Conservation (phyloP, 208 protist genomes). For the Crithidia thermophila region DNA sequence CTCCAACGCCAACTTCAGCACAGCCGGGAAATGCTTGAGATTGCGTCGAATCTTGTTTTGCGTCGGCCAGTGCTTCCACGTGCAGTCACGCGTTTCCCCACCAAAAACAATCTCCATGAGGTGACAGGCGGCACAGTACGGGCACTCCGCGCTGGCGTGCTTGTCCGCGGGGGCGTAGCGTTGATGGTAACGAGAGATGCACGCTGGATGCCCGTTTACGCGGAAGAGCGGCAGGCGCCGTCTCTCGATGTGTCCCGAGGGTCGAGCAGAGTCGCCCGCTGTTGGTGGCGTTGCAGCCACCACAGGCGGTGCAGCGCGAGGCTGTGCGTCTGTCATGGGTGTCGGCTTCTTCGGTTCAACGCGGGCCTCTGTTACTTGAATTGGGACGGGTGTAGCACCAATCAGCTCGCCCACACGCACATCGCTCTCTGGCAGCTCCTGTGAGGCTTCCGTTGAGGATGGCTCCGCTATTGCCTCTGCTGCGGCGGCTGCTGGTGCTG, state of each 20-base stretch:
- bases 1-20: constrained; percentile 42
- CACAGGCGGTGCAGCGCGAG: background rate
- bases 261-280: background rate
- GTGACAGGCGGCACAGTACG: constrained; percentile 71
- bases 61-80: constrained; percentile 74
- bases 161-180: constrained; percentile 43
- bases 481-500: too few species aligned
- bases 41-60: constrained; percentile 48
- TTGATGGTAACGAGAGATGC: constrained; percentile 62
- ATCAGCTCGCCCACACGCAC: constrained; percentile 18
- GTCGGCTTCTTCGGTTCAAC: background rate
- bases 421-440: background rate
- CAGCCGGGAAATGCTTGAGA: constrained; percentile 43
- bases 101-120: constrained; percentile 78
- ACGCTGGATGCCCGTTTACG: constrained; percentile 17
- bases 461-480: too few species aligned
- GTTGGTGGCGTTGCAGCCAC: too few species aligned
- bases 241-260: background rate
- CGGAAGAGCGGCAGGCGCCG: background rate
- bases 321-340: background rate
- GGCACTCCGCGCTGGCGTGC: constrained; percentile 56
- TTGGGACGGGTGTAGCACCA: background rate
- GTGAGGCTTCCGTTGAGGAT: too few species aligned
- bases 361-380: too few species aligned
- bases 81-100: constrained; percentile 41